Evolutionary conservation across 2,329 filamentous ascomycete genomes (phyloP).

Genomic region (Plectosphaerella plurivora): DNA sequence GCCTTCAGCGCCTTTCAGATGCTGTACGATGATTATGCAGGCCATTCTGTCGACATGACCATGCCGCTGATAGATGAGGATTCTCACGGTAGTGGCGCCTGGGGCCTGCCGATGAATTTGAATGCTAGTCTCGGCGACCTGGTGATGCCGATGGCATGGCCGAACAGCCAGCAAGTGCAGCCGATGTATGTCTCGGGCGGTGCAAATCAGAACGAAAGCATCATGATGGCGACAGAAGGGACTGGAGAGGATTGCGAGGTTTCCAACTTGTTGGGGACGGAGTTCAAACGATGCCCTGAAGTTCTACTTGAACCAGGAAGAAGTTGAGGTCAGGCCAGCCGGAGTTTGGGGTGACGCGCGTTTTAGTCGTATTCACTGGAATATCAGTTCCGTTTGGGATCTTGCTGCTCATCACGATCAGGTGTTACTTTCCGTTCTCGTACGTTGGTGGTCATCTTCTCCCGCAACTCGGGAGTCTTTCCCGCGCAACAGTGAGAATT

Average conservation of each 20-base stretch:
- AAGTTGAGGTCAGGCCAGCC: neutral
- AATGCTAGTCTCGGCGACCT: neutral
- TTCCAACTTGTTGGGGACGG: neutral
- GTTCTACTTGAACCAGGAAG: neutral
- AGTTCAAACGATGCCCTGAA: neutral
- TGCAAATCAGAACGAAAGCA: neutral
- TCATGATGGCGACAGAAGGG: neutral
- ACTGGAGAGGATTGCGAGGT: neutral
- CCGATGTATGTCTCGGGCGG: neutral
- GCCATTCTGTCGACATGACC: slow-evolving; percentile 1
- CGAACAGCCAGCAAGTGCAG: neutral
- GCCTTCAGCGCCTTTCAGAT: slow-evolving; percentile 1
- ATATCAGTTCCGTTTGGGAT: neutral
- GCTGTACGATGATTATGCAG: neutral
- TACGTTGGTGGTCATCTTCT: neutral
- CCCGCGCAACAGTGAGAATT: neutral
- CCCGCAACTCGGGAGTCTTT: neutral
- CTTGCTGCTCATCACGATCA: neutral
- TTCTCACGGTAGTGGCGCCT: neutral
- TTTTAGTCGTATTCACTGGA: neutral
- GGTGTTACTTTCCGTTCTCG: neutral
- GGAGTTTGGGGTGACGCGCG: neutral
- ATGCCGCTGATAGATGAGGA: neutral
- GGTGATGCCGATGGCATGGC: neutral
- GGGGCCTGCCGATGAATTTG: neutral